Evolutionary conservation across 2,329 filamentous ascomycete species (phyloP).

Genomic region (Colletotrichum theobromicola): DNA sequence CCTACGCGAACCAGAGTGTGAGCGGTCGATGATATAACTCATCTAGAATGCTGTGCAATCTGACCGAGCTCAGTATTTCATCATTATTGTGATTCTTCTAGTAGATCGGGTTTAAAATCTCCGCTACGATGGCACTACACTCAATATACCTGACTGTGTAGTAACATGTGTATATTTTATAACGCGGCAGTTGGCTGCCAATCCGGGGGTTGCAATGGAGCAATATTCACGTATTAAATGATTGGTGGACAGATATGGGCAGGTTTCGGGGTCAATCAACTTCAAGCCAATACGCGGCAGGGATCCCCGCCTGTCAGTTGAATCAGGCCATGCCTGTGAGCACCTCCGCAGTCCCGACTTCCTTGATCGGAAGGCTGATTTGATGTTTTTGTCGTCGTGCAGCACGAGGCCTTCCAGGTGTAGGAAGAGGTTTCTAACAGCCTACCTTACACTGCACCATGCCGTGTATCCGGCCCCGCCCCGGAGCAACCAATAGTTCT

Average conservation of each 20-base stretch:
- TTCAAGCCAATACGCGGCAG: neutral
- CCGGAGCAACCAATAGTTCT: neutral
- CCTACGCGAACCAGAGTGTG: neutral
- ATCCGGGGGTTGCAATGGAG: neutral
- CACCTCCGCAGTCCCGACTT: neutral
- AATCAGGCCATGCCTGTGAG: neutral
- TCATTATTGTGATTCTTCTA: neutral
- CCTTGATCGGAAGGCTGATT: neutral
- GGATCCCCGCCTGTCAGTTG: neutral
- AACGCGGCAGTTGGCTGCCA: neutral
- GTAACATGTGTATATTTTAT: neutral
- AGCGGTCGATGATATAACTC: neutral
- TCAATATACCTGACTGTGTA: neutral
- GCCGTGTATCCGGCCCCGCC: constrained; percentile 3
- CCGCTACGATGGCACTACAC: neutral
- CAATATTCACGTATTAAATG: constrained; percentile 2
- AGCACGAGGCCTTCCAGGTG: neutral
- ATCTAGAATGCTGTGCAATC: neutral
- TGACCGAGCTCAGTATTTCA: neutral
- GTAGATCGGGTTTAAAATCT: neutral
- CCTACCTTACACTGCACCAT: neutral
- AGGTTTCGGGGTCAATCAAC: neutral
- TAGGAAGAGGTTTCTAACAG: too few species aligned
- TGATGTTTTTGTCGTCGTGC: neutral
- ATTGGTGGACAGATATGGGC: constrained; percentile 6